A percentile compares a stretch with the other conserved stretches of the same genome.
phyloP scores from a whole-genome alignment of 176 grass and related monocot species.

The Avena eriantha region DNA sequence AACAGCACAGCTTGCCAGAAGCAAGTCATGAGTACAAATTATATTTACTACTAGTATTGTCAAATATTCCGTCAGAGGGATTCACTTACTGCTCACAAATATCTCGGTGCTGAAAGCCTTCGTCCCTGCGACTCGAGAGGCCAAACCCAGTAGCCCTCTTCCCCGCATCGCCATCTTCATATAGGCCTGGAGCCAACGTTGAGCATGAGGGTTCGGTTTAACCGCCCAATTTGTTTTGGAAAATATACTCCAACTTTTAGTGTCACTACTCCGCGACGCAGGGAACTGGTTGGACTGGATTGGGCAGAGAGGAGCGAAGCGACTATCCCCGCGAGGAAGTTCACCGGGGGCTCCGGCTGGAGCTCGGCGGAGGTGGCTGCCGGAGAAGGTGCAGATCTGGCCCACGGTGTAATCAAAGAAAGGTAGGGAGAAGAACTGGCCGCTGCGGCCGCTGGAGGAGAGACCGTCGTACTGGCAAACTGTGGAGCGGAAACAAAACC shows the following conservation, averaged over 20 bases:
- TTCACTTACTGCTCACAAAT: slow-evolving; percentile 55
- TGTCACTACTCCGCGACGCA: neutral
- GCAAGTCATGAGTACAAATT: neutral
- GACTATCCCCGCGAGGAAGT: no score
- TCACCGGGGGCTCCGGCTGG: neutral
- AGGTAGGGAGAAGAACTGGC: neutral
- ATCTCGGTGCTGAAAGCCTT: slow-evolving; percentile 46
- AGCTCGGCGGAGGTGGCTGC: neutral
- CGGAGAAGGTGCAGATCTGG: neutral
- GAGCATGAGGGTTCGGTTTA: neutral
- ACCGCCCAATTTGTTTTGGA: neutral
- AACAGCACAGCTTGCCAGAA: neutral
- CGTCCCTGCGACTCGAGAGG: neutral
- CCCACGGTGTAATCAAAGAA: neutral
- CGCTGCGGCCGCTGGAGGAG: neutral
- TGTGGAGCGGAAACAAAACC: neutral
- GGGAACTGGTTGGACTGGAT: neutral
- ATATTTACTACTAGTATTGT: no score
- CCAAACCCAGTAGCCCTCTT: slow-evolving; percentile 26
- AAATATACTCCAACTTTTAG: neutral
- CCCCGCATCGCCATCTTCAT: slow-evolving; percentile 17
- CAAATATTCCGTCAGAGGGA: neutral
- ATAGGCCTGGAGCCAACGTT: neutral
- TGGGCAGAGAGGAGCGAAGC: neutral
- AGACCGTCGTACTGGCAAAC: neutral